Evolutionary conservation across 2,329 filamentous ascomycete species (phyloP).

Genomic region (Botrytis byssoidea): DNA sequence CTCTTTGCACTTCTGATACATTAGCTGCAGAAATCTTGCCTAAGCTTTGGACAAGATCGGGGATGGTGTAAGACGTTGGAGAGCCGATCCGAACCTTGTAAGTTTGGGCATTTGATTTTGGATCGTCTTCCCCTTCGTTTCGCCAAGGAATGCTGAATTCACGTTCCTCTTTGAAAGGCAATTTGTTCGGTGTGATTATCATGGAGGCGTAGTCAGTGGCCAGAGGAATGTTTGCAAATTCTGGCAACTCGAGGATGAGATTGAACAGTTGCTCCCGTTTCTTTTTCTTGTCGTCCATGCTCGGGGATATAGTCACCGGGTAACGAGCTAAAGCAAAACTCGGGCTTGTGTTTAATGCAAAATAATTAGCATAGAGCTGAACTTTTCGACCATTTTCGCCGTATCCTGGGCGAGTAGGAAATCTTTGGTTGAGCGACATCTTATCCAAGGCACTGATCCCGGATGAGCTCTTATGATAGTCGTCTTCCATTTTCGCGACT

Average conservation of each 20-base stretch:
- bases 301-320: slow-evolving; percentile 34
- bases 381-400: slow-evolving; percentile 35
- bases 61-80: slow-evolving; percentile 25
- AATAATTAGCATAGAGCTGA: slow-evolving; percentile 38
- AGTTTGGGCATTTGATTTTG: slow-evolving; percentile 22
- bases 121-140: slow-evolving; percentile 35
- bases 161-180: background rate
- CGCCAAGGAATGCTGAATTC: slow-evolving; percentile 30
- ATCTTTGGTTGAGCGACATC: slow-evolving; percentile 22
- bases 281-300: slow-evolving; percentile 34
- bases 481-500: slow-evolving; percentile 36
- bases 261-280: slow-evolving; percentile 24
- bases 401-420: slow-evolving; percentile 36
- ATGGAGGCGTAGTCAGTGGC: slow-evolving; percentile 36
- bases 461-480: slow-evolving; percentile 31
- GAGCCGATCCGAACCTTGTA: slow-evolving; percentile 31
- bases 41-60: slow-evolving; percentile 29
- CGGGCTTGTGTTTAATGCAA: slow-evolving; percentile 30
- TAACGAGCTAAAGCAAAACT: slow-evolving; percentile 34
- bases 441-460: slow-evolving; percentile 29
- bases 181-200: slow-evolving; percentile 29
- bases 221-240: slow-evolving; percentile 27
- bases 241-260: slow-evolving; percentile 36
- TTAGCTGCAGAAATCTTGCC: slow-evolving; percentile 22
- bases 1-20: slow-evolving; percentile 38